A percentile compares a stretch with the other conserved stretches of the same genome.
phyloP scores from a whole-genome alignment of 2,329 filamentous ascomycete genomes.

The Lecanosticta acicola region DNA sequence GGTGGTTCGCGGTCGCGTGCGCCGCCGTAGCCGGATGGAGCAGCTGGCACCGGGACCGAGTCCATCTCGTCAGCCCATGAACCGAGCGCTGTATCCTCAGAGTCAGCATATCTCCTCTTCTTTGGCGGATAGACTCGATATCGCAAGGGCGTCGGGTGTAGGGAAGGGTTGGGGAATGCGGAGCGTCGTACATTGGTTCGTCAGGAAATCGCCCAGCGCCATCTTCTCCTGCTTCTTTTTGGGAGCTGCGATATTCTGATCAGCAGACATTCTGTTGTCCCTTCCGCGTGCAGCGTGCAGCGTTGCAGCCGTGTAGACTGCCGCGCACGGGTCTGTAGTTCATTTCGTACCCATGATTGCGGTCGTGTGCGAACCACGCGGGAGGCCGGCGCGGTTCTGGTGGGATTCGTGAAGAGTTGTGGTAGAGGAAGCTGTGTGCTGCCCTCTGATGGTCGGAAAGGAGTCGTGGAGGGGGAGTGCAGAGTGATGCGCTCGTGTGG shows the following conservation, averaged over 20 bases:
- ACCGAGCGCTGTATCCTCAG: constrained; percentile 56
- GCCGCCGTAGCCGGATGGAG: constrained; percentile 25
- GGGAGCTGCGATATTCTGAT: constrained; percentile 42
- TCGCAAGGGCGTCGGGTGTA: background rate
- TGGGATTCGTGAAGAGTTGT: constrained; percentile 2
- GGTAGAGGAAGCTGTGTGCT: constrained; percentile 4
- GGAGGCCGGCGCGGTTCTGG: constrained; percentile 10
- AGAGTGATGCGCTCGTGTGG: background rate
- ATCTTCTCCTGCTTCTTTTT: constrained; percentile 93
- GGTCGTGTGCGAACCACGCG: constrained; percentile 30
- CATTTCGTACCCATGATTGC: constrained; percentile 55
- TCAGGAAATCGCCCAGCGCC: constrained; percentile 93
- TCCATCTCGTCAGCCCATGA: constrained; percentile 99
- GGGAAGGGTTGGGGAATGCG: background rate
- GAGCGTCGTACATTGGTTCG: constrained; percentile 65
- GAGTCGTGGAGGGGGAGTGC: background rate
- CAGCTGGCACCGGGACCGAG: constrained; percentile 33
- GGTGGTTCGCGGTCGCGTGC: constrained; percentile 24
- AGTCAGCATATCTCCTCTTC: constrained; percentile 13
- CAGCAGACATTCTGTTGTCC: background rate
- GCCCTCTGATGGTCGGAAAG: constrained; percentile 7
- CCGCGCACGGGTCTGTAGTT: constrained; percentile 8
- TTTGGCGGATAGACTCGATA: background rate
- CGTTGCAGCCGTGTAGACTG: constrained; percentile 3
- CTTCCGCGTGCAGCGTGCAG: background rate